Percentiles rank a stretch among this genome's conserved stretches.
Conservation (phyloP, 768 basidiomycete genomes). For the Gyrodon lividus region DNA sequence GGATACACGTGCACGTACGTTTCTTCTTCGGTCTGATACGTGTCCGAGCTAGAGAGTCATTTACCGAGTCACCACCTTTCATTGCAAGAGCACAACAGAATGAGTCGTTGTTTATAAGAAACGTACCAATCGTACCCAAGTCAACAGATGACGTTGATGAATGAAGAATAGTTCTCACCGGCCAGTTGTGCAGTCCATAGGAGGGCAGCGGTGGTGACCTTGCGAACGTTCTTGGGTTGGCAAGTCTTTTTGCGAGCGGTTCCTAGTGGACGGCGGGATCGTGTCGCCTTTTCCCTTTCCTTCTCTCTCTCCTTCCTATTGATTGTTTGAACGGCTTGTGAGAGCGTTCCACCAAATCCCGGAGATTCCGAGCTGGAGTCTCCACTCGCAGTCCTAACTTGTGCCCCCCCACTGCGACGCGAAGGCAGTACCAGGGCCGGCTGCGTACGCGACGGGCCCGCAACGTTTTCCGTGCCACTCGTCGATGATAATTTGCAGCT, state of each 20-base stretch:
- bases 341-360: slow-evolving; percentile 5
- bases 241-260: slow-evolving; percentile 17
- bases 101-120: not conserved
- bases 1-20: slow-evolving; percentile 7
- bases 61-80: not conserved
- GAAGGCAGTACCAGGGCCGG: not conserved
- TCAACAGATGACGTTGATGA: not conserved
- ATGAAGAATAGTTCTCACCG: slow-evolving; percentile 14
- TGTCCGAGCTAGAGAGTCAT: slow-evolving; percentile 17
- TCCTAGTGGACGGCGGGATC: not conserved
- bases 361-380: slow-evolving; percentile 20
- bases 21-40: slow-evolving; percentile 13
- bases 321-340: slow-evolving; percentile 14
- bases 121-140: not conserved
- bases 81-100: not conserved
- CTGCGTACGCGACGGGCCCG: slow-evolving; percentile 11
- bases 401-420: not conserved
- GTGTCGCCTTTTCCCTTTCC: not conserved
- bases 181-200: slow-evolving; percentile 17
- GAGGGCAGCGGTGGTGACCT: slow-evolving; percentile 12
- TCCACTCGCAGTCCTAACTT: slow-evolving; percentile 1
- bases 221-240: slow-evolving; percentile 4
- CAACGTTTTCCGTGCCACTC: not conserved
- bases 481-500: not conserved
- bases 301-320: slow-evolving; percentile 7